Percentiles rank a stretch among this genome's conserved stretches.
Conservation (phyloP, 2,329 filamentous ascomycete species). For the Gaeumannomyces sp. region DNA sequence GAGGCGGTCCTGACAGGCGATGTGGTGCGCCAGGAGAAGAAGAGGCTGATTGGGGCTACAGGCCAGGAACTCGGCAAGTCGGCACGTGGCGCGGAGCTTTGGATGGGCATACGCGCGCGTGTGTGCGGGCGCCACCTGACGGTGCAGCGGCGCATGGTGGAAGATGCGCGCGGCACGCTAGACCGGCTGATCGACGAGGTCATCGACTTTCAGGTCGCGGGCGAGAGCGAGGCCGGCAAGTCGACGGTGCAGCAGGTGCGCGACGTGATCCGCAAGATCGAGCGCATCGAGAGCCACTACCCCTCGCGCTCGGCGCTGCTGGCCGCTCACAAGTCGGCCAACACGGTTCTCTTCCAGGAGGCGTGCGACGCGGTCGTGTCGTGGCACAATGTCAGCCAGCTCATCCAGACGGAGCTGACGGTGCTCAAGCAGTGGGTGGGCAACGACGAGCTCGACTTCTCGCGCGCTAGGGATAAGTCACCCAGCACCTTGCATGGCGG, state of each 20-base stretch:
- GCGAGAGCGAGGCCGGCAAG: slow-evolving; percentile 85
- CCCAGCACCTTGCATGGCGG: slow-evolving; percentile 55
- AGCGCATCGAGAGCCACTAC: slow-evolving; percentile 80
- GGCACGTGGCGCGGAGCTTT: slow-evolving; percentile 73
- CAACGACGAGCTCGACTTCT: slow-evolving; percentile 90
- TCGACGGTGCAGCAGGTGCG: slow-evolving; percentile 81
- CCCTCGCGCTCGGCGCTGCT: slow-evolving; percentile 73
- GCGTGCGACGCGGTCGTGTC: slow-evolving; percentile 85
- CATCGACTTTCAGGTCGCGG: slow-evolving; percentile 89
- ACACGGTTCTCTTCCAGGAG: slow-evolving; percentile 69
- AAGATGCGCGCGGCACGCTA: slow-evolving; percentile 70
- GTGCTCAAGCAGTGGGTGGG: slow-evolving; percentile 96
- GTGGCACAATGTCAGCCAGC: slow-evolving; percentile 94
- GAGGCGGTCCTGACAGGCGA: slow-evolving; percentile 93
- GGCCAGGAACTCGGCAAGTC: slow-evolving; percentile 52
- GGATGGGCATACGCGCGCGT: slow-evolving; percentile 81
- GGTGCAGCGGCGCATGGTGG: slow-evolving; percentile 79
- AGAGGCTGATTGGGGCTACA: slow-evolving; percentile 75
- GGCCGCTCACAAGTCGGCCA: slow-evolving; percentile 67
- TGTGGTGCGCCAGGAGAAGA: slow-evolving; percentile 97
- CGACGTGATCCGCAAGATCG: slow-evolving; percentile 84
- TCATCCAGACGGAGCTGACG: slow-evolving; percentile 90
- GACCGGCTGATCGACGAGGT: slow-evolving; percentile 79
- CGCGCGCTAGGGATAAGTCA: slow-evolving; percentile 63
- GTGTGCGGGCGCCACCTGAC: slow-evolving; percentile 77